Evolutionary conservation across 768 basidiomycete genomes (phyloP).

Genomic region (Postia placenta): DNA sequence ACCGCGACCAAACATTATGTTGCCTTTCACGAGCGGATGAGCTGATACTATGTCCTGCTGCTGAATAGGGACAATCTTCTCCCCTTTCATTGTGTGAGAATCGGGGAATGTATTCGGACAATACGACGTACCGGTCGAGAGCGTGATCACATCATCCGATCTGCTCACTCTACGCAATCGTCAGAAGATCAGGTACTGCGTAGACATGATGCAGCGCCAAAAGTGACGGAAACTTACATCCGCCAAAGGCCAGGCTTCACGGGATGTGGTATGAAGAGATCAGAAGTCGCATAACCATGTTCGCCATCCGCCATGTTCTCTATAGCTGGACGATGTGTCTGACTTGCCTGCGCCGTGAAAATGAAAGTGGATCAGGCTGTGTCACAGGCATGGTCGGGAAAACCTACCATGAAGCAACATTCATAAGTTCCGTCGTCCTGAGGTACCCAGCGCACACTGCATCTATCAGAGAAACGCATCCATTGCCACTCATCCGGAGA

Average conservation of each 20-base stretch:
- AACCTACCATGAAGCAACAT: conserved; percentile 11
- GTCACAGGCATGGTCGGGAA: not conserved
- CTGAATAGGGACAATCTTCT: conserved; percentile 20
- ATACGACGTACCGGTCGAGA: conserved; percentile 29
- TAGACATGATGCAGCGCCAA: too few species aligned
- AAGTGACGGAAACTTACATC: conserved; percentile 24
- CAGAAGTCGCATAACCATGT: conserved; percentile 30
- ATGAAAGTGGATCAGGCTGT: not conserved
- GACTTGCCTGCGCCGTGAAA: not conserved
- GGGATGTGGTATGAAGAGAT: conserved; percentile 36
- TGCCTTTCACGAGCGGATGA: conserved; percentile 25
- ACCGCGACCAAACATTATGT: conserved; percentile 36
- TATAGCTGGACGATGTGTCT: conserved; percentile 1
- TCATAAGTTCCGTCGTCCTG: conserved; percentile 16
- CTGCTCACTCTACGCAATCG: conserved; percentile 24
- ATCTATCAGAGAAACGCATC: conserved; percentile 7
- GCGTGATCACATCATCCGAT: conserved; percentile 39
- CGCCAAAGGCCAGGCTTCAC: conserved; percentile 28
- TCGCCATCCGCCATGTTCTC: conserved; percentile 7
- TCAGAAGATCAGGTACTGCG: too few species aligned
- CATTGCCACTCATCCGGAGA: conserved; percentile 13
- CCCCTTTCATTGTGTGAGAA: not conserved
- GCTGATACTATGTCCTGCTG: conserved; percentile 14
- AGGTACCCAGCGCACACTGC: conserved; percentile 6
- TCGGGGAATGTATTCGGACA: too few species aligned